A percentile compares a stretch with the other conserved stretches of the same genome.
Evolutionary conservation across 2,329 filamentous ascomycete species (phyloP).

Genomic region (Cercospora brassicicola): DNA sequence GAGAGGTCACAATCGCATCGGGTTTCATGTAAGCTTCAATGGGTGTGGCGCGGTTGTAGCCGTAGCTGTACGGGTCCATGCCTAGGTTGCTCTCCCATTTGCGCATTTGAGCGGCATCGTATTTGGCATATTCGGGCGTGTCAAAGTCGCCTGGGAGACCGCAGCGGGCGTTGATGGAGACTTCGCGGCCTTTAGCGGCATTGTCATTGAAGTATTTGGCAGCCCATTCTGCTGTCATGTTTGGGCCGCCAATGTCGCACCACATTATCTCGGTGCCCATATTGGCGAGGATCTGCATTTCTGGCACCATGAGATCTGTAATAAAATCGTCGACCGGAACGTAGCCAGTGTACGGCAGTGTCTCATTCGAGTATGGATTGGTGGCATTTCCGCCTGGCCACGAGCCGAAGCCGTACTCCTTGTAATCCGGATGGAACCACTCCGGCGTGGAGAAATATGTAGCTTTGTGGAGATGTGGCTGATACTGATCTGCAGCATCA

Average conservation of each 20-base stretch:
- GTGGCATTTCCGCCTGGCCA: conserved; percentile 46
- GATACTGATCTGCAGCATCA: conserved; percentile 45
- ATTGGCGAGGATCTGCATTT: conserved; percentile 48
- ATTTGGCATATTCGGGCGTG: conserved; percentile 60
- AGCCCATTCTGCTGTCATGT: conserved; percentile 38
- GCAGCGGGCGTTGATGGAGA: conserved; percentile 59
- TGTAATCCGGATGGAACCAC: conserved; percentile 51
- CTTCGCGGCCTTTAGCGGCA: conserved; percentile 47
- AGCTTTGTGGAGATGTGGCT: conserved; percentile 47
- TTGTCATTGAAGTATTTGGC: conserved; percentile 47
- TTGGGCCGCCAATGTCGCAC: conserved; percentile 28
- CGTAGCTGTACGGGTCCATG: conserved; percentile 62
- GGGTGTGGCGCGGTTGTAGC: conserved; percentile 59
- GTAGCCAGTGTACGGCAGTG: conserved; percentile 48
- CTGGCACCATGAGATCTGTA: conserved; percentile 45
- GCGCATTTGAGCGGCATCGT: conserved; percentile 51
- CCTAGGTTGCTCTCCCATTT: conserved; percentile 63
- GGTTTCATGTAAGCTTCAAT: conserved; percentile 30
- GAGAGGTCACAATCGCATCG: conserved; percentile 28
- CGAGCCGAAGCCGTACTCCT: conserved; percentile 42
- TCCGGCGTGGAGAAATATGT: conserved; percentile 51
- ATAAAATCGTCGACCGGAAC: conserved; percentile 47
- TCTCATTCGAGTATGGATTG: conserved; percentile 48
- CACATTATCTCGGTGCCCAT: conserved; percentile 51
- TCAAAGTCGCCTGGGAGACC: conserved; percentile 60